phyloP scores from a whole-genome alignment of 768 basidiomycete species.

The Xerocomellus amylosporus region DNA sequence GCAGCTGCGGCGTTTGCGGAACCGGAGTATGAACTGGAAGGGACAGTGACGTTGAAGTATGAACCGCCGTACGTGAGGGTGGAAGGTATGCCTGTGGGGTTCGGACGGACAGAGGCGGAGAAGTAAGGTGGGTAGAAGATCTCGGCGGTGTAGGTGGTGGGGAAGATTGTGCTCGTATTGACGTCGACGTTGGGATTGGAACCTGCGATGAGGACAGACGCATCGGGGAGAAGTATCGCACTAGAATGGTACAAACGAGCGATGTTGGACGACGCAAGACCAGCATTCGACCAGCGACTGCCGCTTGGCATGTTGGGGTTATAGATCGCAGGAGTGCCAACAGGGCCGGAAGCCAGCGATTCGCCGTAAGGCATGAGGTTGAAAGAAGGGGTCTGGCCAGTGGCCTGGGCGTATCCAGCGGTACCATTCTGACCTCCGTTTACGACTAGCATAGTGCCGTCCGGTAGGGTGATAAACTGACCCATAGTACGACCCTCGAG shows the following conservation, averaged over 20 bases:
- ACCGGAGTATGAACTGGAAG: constrained; percentile 63
- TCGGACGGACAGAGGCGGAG: constrained; percentile 62
- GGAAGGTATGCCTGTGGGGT: constrained; percentile 66
- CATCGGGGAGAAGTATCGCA: constrained; percentile 84
- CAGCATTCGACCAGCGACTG: constrained; percentile 68
- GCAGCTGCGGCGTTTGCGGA: constrained; percentile 65
- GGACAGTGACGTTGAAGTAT: constrained; percentile 73
- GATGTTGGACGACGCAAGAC: constrained; percentile 60
- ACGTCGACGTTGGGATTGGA: constrained; percentile 94
- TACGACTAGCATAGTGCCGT: constrained; percentile 70
- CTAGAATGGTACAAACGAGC: constrained; percentile 91
- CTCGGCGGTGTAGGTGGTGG: constrained; percentile 80
- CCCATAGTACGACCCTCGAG: constrained; percentile 85
- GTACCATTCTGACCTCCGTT: constrained; percentile 87
- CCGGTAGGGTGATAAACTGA: constrained; percentile 82
- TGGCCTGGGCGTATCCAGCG: constrained; percentile 75
- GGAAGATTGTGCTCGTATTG: constrained; percentile 59
- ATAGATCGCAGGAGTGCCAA: constrained; percentile 77
- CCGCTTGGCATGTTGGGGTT: constrained; percentile 74
- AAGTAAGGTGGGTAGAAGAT: constrained; percentile 94
- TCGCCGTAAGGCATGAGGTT: constrained; percentile 66
- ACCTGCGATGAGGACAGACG: constrained; percentile 83
- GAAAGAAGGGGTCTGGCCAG: constrained; percentile 41
- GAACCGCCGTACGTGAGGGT: constrained; percentile 81
- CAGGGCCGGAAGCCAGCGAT: constrained; percentile 78